Percentiles rank a stretch among this genome's conserved stretches.
Evolutionary conservation across 768 basidiomycete species (phyloP).

Genomic region (Mycena filopes): DNA sequence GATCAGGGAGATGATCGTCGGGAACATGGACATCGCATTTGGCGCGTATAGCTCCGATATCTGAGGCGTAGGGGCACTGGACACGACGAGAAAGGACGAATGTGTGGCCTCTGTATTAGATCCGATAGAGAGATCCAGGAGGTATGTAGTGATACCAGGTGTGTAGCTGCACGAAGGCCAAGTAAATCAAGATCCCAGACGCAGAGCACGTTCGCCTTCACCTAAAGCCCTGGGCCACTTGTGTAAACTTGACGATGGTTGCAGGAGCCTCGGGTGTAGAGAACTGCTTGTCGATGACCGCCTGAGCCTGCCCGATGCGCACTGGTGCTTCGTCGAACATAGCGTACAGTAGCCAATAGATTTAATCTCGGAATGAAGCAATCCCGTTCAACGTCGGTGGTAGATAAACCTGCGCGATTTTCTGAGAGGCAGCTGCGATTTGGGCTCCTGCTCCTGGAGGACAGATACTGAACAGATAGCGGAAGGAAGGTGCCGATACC

Average conservation of each 20-base stretch:
- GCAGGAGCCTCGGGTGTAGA: constrained; percentile 14
- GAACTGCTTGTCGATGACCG: constrained; percentile 42
- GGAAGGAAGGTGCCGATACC: no score
- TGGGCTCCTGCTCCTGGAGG: no score
- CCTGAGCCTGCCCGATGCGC: constrained; percentile 42
- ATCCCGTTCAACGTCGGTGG: no score
- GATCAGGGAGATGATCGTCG: constrained; percentile 54
- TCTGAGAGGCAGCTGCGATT: no score
- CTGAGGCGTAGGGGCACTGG: constrained; percentile 1
- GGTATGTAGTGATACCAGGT: constrained; percentile 38
- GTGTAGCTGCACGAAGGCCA: constrained; percentile 38
- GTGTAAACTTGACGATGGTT: constrained; percentile 35
- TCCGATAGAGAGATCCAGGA: constrained; percentile 38
- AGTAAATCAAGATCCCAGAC: neutral
- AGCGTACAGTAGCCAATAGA: no score
- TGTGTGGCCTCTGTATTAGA: constrained; percentile 36
- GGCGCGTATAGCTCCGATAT: constrained; percentile 39
- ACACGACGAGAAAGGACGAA: constrained; percentile 39
- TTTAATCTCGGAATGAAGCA: no score
- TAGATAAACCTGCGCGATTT: no score
- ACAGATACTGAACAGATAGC: no score
- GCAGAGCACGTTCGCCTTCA: constrained; percentile 14
- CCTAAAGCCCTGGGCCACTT: constrained; percentile 44
- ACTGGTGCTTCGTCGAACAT: constrained; percentile 14
- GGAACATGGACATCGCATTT: constrained; percentile 51